Base-by-base conservation (phyloP, 2,329 filamentous ascomycete genomes). In the Coniella lustricola region DNA sequence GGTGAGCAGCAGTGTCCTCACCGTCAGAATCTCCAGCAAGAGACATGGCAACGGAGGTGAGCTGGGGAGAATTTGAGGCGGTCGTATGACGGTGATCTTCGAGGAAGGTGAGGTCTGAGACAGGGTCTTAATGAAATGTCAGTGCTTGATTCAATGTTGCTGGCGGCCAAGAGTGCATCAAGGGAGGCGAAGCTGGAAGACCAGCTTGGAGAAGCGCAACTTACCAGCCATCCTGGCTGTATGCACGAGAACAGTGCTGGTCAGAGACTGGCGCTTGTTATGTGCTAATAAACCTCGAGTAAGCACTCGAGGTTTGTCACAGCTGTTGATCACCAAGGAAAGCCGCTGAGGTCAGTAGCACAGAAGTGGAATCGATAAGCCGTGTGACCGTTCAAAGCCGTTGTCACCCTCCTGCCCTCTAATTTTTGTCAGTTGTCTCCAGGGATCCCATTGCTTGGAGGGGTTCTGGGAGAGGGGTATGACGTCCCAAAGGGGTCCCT, bases 11-110 rank as follows among this genome's bases (percentile, higher is more conserved):
- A 47, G 54, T 55, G n/a, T 54, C 64, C 37, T 65, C 67, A 34
- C 64, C 65, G 46, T 71, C 68, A 29, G 64, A 66, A 39, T 69
- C 66, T 31, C 57, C 60, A 34, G 62, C 57, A 39, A 61, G 55
- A 8, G 60, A 54, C 54, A 62, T 60, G 47, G 60, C 58, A n/a
- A 58, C 58, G 38, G 60, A 57, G 31, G 59, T 48, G 38, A 61
- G 50, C 43, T 57, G 62, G 44, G 66, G 63, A 47, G 67, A 68
- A 31, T 62, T 62, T 50, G 65, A 64, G 54, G 57, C 60, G 29
- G 62, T 63, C 35, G 59, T 56, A n/a, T n/a, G n/a, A n/a, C n/a
- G n/a, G 25, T 60, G 56, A 44, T 61, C 62, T 49, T 59, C 54
- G 49, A 51, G 40, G 43, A 58, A 56, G 25, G 54, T 51, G 44